Evolutionary conservation across 2,329 filamentous ascomycete genomes (phyloP), one percentile per base, ranked within the genome.

Genomic region (Trichophyton benhamiae): DNA sequence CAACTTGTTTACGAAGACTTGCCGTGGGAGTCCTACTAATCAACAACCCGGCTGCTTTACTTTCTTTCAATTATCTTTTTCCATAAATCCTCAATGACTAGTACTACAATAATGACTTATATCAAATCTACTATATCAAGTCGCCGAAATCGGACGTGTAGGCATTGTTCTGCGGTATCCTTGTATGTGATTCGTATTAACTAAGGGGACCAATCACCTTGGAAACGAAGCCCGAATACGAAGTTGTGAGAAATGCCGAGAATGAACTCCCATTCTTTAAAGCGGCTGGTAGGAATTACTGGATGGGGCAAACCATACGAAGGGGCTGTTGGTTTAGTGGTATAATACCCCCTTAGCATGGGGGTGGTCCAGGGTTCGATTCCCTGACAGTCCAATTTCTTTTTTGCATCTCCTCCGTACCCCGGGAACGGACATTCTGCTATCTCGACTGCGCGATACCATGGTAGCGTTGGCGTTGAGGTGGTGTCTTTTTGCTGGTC

Each of bases 341-440:
- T 52, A 52, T 52, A 52, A 52, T 52, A 52, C 46, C 46, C 46
- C 46, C 46, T 52, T 52, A 52, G 46, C 46, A 52, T 52, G 46
- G 46, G 46, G 46, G 46, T 52, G 46, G 46, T 52, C 46, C 46
- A 52, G 46, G 46, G 46, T 52, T 52, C 46, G 46, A 52, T 52
- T 52, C 46, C 46, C 46, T 52, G 46, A 52, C 46, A 52, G 46
- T 52, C 46, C 46, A 52, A 25, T 2, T 52, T 20, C 20, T 2
- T 52, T 52, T 52, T 52, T 17, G 38, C 5, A 13, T 42, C 15
- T 42, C 15, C 15, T 41, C 9, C 5, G 17, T 48, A 20, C 11
- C 44, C 22, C 22, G 22, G 42, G 15, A n/a, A 20, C 0, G n/a
- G 20, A 6, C 25, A 7, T 1, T 30, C 27, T 30, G 27, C 27